phyloP scores from a whole-genome alignment of 2,329 filamentous ascomycete genomes.

The Purpureocillium takamizusanense region DNA sequence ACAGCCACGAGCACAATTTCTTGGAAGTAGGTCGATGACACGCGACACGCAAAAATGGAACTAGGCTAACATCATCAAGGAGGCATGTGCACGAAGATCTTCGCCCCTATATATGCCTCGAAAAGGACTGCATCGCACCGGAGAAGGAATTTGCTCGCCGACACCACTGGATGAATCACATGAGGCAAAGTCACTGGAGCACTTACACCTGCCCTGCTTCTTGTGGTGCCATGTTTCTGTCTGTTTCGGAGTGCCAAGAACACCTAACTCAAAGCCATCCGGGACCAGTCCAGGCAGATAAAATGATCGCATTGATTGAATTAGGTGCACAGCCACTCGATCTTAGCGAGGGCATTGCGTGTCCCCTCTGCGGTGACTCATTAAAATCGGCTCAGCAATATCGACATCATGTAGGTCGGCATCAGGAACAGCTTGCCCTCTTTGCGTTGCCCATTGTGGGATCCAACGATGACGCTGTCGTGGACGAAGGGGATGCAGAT shows the following conservation, averaged over 20 bases:
- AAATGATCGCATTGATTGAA: not conserved
- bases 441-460: slow-evolving; percentile 9
- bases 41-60: too few relatives aligned
- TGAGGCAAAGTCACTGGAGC: slow-evolving; percentile 13
- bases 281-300: not conserved
- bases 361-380: slow-evolving; percentile 9
- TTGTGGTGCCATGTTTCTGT: not conserved
- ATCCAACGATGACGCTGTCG: too few relatives aligned
- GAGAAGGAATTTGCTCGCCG: slow-evolving; percentile 11
- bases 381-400: slow-evolving; percentile 10
- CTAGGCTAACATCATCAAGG: slow-evolving; percentile 7
- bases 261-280: slow-evolving; percentile 4
- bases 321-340: not conserved
- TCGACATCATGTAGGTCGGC: slow-evolving; percentile 14
- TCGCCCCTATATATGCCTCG: slow-evolving; percentile 26
- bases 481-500: too few relatives aligned
- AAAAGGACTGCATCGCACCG: slow-evolving; percentile 13
- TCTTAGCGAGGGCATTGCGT: slow-evolving; percentile 1
- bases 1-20: slow-evolving; percentile 11
- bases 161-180: slow-evolving; percentile 14
- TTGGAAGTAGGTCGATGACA: slow-evolving; percentile 19
- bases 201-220: not conserved
- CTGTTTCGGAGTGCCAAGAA: not conserved
- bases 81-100: slow-evolving; percentile 28
- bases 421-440: slow-evolving; percentile 15